Conservation (phyloP, 352 stramenopile species). For the Globisporangium megalacanthum region DNA sequence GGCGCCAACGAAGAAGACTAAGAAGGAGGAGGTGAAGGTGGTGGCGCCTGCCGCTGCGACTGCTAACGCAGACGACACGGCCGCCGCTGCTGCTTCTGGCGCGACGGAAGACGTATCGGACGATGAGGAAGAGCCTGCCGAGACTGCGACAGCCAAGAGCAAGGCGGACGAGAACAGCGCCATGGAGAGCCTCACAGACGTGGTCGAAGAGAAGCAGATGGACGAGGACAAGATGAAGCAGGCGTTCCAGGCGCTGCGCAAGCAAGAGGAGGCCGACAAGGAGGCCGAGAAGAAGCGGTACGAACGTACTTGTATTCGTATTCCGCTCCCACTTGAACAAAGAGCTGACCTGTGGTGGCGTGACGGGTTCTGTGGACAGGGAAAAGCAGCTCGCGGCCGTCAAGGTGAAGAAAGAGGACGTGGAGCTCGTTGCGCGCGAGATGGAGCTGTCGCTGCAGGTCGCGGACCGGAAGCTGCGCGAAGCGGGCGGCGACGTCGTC, state of each 20-base stretch:
- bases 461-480: constrained; percentile 79
- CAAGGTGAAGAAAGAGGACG: constrained; percentile 80
- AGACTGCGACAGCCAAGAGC: constrained; percentile 57
- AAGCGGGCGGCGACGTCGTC: constrained; percentile 68
- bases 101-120: constrained; percentile 35
- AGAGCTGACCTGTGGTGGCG: background rate
- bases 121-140: constrained; percentile 38
- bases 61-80: constrained; percentile 4
- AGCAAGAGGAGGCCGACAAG: constrained; percentile 82
- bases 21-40: no score
- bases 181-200: constrained; percentile 82
- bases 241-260: constrained; percentile 65
- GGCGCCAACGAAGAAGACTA: no score
- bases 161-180: constrained; percentile 78
- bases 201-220: constrained; percentile 84
- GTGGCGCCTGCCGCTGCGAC: background rate
- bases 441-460: constrained; percentile 72
- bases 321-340: background rate
- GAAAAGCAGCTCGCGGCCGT: constrained; percentile 78
- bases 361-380: constrained; percentile 10
- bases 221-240: constrained; percentile 88
- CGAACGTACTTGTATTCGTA: background rate
- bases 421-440: constrained; percentile 68
- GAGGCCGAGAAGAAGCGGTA: constrained; percentile 65
- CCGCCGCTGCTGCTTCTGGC: constrained; percentile 14